Percentiles rank a stretch among this genome's conserved stretches.
Conservation (phyloP, 495 filamentous ascomycete genomes). For the Penicillium cataractarum region DNA sequence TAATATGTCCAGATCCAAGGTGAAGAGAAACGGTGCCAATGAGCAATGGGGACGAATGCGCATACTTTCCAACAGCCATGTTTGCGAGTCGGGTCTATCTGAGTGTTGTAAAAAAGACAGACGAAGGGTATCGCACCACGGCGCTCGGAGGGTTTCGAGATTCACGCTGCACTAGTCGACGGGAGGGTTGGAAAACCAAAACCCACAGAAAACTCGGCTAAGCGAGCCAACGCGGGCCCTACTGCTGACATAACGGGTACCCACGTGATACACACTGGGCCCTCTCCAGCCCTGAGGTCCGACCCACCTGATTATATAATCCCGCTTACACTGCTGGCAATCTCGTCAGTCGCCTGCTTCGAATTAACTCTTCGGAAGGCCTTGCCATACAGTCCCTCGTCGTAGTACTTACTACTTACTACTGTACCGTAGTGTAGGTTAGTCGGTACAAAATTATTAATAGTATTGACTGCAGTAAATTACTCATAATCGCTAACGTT, state of each 20-base stretch:
- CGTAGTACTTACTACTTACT: too few species aligned
- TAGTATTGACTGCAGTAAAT: too few species aligned
- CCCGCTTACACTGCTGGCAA: too few species aligned
- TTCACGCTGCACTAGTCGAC: slow-evolving; percentile 43
- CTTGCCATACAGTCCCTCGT: too few species aligned
- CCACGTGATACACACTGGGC: slow-evolving; percentile 37
- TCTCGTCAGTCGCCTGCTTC: too few species aligned
- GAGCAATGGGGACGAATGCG: slow-evolving; percentile 29
- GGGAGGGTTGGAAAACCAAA: slow-evolving; percentile 44
- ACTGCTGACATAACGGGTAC: slow-evolving; percentile 8
- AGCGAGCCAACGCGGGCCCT: slow-evolving; percentile 48
- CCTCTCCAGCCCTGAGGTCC: neutral
- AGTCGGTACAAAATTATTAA: too few species aligned
- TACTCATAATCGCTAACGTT: too few species aligned
- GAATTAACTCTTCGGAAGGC: too few species aligned
- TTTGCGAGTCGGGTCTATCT: slow-evolving; percentile 62
- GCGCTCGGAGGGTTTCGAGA: slow-evolving; percentile 45
- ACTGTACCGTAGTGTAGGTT: too few species aligned
- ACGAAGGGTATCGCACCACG: slow-evolving; percentile 47
- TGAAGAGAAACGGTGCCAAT: slow-evolving; percentile 15
- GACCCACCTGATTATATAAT: neutral
- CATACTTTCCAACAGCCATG: slow-evolving; percentile 94
- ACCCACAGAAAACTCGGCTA: slow-evolving; percentile 56
- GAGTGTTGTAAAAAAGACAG: slow-evolving; percentile 47
- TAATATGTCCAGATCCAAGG: neutral